Evolutionary conservation across 495 filamentous ascomycete species (phyloP), one percentile per base, ranked within the genome.

Genomic region (Chaetomium cochliodes): DNA sequence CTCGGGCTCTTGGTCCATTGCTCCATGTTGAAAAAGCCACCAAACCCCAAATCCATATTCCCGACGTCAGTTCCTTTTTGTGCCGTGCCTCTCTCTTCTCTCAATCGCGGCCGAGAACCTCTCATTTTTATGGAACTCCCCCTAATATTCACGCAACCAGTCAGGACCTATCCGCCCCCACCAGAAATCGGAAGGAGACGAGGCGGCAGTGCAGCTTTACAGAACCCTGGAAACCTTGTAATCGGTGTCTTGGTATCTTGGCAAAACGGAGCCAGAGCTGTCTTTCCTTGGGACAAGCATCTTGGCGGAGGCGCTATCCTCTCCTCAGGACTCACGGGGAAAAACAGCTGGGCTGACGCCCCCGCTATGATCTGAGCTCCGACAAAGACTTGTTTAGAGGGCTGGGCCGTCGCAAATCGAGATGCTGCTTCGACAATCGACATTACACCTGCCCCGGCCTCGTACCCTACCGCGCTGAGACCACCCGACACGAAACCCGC

Each of bases 401-500:
- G 56, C 51, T 25, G 2, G 50, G 47, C 46, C 51, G 8, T 37
- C 28, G 56, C n/a, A 41, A 13, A 53, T 53, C 58, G 68, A 67
- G 64, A 72, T 73, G 73, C 72, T 55, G 33, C 56, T 68, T 68
- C 66, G 51, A 50, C 67, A 63, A 58, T 58, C 59, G 56, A 62
- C 61, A 37, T 67, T 54, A 58, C 65, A 55, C 39, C 61, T 53
- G 33, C 50, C 26, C 52, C 66, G 67, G 39, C 62, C 69, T 28
- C 64, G 60, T 37, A 72, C 58, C 55, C 55, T 65, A 66, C 63
- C 12, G 44, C 33, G 30, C 30, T 39, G 30, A 9, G 15, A 20
- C 28, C 18, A 16, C 37, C 26, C 13, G 18, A 37, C 58, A 28
- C 58, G 33, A 47, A 47, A 18, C 5, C 33, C 33, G 33, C 9